Conservation (phyloP, 2,329 filamentous ascomycete species). For the Cladosporium colombiae region DNA sequence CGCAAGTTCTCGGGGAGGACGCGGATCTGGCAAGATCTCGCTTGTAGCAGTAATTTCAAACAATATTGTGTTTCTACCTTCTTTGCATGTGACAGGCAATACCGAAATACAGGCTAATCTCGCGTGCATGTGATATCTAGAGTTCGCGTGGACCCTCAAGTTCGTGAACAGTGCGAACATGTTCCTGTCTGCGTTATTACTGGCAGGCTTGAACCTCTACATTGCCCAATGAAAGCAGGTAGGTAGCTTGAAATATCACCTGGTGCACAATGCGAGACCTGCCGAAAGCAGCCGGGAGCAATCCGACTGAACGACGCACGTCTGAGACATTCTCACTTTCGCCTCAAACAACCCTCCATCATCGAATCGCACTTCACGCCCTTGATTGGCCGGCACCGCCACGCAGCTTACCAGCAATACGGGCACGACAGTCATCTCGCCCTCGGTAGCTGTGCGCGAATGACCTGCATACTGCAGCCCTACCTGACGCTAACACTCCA, state of each 20-base stretch:
- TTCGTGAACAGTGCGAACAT: not conserved
- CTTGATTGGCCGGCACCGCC: constrained; percentile 18
- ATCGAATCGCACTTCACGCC: not conserved
- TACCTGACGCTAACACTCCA: constrained; percentile 14
- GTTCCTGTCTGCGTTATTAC: not conserved
- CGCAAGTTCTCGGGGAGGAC: not conserved
- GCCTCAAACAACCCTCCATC: constrained; percentile 20
- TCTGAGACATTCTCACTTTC: constrained; percentile 13
- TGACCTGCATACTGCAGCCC: constrained; percentile 22
- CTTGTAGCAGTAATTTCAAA: constrained; percentile 13
- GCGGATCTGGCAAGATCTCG: not conserved
- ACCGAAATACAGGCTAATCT: not conserved
- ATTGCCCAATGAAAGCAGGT: not conserved
- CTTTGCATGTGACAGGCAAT: not conserved
- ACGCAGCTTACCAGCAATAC: constrained; percentile 13
- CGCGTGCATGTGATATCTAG: not conserved
- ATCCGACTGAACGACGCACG: constrained; percentile 17
- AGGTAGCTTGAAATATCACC: not conserved
- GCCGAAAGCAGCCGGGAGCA: constrained; percentile 1
- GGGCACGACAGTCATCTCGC: not conserved
- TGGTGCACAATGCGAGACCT: not conserved
- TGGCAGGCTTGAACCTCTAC: not conserved
- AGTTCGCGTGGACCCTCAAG: not conserved
- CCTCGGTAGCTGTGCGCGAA: constrained; percentile 9
- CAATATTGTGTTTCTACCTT: not conserved